Base-by-base conservation (phyloP, 2,329 filamentous ascomycete genomes). In the Hypoxylon sp. region DNA sequence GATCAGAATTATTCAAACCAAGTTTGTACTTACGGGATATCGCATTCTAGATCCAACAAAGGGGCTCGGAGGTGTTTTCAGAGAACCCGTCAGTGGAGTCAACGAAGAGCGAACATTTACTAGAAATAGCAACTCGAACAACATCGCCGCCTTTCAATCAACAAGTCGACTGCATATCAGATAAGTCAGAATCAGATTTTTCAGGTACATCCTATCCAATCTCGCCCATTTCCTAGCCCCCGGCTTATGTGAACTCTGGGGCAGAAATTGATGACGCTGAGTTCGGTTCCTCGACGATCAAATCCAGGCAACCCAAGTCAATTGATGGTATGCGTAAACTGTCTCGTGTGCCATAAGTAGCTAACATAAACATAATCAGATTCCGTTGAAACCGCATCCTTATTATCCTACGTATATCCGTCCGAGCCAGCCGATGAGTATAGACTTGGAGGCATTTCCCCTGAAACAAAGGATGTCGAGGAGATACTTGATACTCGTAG, bases 301-400 rank as follows among this genome's bases (percentile, higher is more conserved):
- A 50, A 32, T 50, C 46, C 23, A 50, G 14, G 14, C 46, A 50
- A 30, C 25, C 46, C 13, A 9, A 28, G 25, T 28, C 46, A 7
- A 32, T 50, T 10, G 25, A 50, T 32, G 46, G 46, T 50, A 50
- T 32, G 46, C 25, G 17, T 5, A 19, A 1, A 32, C 11, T 11
- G 0, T 28, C 32, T 7, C 14, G 13, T 17, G 5, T 17, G 5
- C 0, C n/a, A 50, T 32, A 19, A 4, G 4, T 14, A 7, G 32
- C 11, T 17, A 32, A 9, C 14, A 17, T 10, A 17, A 1, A 17
- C 3, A 13, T 50, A 19, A 11, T 32, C 11, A 50, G 46, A 50
- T 50, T 17, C 25, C n/a, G 17, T 32, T 14, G 46, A 50, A 50
- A 50, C 46, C 25, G 46, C 28, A 2, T 50, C 46, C 9, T 14